Evolutionary conservation across 2,329 filamentous ascomycete species (phyloP).

Genomic region (Xylariaceae sp.): DNA sequence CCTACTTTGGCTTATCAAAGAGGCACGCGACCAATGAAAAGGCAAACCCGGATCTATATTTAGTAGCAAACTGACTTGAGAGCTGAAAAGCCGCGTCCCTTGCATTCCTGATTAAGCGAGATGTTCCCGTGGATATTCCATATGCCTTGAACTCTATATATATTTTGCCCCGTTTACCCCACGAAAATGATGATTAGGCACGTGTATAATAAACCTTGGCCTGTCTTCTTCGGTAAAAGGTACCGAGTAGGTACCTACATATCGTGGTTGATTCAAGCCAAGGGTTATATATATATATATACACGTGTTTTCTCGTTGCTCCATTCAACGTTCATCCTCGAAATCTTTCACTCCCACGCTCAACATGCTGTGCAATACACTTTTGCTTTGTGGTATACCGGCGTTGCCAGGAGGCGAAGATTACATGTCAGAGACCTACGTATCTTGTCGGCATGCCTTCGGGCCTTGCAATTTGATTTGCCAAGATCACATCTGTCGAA

Average conservation of each 20-base stretch:
- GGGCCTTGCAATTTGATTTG: not conserved
- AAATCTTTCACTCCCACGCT: not conserved
- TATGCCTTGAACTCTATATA: not conserved
- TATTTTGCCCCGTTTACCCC: not conserved
- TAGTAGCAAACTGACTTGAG: not conserved
- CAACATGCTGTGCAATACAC: not conserved
- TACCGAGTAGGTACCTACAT: not conserved
- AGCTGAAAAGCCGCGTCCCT: not conserved
- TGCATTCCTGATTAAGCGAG: not conserved
- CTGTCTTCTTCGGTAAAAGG: too few relatives aligned
- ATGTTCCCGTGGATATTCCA: not conserved
- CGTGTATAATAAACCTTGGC: too few relatives aligned
- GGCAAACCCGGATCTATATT: not conserved
- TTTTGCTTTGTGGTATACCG: not conserved
- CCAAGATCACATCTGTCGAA: not conserved
- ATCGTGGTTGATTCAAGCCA: not conserved
- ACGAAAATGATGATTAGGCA: not conserved
- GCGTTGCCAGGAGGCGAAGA: not conserved
- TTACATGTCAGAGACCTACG: not conserved
- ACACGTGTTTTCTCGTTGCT: not conserved
- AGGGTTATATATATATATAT: not conserved
- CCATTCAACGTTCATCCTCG: not conserved
- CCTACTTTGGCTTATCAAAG: too few relatives aligned
- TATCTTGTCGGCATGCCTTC: not conserved
- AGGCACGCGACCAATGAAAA: not conserved